A percentile compares a stretch with the other conserved stretches of the same genome.
Conservation (phyloP, 1,284 basidiomycete species). For the Inonotus hispidus region DNA sequence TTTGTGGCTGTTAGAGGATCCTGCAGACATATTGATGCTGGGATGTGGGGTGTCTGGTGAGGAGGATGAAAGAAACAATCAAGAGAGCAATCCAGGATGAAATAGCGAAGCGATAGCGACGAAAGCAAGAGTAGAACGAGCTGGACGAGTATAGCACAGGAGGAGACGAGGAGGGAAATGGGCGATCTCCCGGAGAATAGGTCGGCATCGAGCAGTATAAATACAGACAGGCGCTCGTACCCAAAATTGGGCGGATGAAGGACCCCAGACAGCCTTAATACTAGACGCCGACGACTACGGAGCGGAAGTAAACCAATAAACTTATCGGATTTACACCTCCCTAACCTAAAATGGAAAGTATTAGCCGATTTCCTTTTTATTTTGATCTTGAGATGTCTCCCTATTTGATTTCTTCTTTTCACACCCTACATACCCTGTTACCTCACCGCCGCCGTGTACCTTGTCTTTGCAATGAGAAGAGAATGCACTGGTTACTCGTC, state of each 20-base stretch:
- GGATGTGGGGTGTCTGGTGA: background rate
- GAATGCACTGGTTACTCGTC: too few relatives aligned
- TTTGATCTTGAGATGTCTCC: background rate
- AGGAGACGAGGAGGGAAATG: background rate
- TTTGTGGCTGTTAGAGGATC: background rate
- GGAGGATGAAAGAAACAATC: background rate
- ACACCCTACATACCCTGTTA: background rate
- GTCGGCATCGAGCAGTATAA: background rate
- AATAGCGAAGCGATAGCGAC: background rate
- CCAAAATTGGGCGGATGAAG: background rate
- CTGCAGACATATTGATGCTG: background rate
- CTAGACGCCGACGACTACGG: background rate
- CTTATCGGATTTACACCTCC: background rate
- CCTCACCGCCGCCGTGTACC: background rate
- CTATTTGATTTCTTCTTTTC: background rate
- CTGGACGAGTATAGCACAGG: background rate
- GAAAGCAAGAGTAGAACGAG: background rate
- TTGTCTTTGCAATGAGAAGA: background rate
- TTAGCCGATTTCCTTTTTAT: background rate
- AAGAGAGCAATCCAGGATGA: background rate
- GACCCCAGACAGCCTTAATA: background rate
- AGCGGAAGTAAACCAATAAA: background rate
- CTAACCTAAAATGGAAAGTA: background rate
- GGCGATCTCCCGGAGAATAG: slow-evolving; percentile 2
- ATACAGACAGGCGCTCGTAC: background rate